Percentiles rank a stretch among this genome's conserved stretches.
phyloP scores from a whole-genome alignment of 345 rosid genomes.

The Noccaea bulbosa region DNA sequence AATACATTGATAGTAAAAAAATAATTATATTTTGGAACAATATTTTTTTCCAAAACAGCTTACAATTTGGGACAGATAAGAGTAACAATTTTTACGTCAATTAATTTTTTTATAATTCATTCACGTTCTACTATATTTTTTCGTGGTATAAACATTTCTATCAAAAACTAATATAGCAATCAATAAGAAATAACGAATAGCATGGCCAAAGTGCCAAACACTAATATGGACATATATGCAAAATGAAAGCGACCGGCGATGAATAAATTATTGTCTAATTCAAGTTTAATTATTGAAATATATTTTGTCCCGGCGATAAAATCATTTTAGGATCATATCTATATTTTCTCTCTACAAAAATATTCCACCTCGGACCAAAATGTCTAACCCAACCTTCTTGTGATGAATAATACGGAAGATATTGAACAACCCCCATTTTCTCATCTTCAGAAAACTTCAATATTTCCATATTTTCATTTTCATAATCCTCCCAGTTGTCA shows the following conservation, averaged over 20 bases:
- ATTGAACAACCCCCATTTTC: constrained; percentile 62
- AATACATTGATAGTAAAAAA: too few species aligned
- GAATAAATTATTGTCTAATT: constrained; percentile 6
- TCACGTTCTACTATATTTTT: neutral
- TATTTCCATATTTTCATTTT: constrained; percentile 61
- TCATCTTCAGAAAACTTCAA: constrained; percentile 57
- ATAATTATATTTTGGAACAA: too few species aligned
- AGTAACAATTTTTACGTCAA: too few species aligned
- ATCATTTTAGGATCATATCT: constrained; percentile 82
- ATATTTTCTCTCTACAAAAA: constrained; percentile 56
- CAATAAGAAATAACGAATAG: constrained; percentile 4
- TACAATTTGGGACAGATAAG: too few species aligned
- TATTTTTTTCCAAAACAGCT: too few species aligned
- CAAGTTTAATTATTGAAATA: constrained; percentile 50
- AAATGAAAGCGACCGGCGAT: constrained; percentile 21
- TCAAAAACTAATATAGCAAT: neutral
- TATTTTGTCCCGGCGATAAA: constrained; percentile 87
- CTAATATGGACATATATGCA: neutral
- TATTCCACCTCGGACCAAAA: constrained; percentile 79
- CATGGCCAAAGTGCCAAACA: neutral
- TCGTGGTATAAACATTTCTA: neutral
- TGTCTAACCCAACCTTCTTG: constrained; percentile 67
- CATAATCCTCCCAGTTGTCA: constrained; percentile 58
- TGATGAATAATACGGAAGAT: constrained; percentile 61
- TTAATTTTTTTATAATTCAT: neutral